These are phyloP conservation scores for Cyphellophora attinorum DNA, from an alignment of 2,329 filamentous ascomycete genomes.

Conservation along the genomic window DNA sequence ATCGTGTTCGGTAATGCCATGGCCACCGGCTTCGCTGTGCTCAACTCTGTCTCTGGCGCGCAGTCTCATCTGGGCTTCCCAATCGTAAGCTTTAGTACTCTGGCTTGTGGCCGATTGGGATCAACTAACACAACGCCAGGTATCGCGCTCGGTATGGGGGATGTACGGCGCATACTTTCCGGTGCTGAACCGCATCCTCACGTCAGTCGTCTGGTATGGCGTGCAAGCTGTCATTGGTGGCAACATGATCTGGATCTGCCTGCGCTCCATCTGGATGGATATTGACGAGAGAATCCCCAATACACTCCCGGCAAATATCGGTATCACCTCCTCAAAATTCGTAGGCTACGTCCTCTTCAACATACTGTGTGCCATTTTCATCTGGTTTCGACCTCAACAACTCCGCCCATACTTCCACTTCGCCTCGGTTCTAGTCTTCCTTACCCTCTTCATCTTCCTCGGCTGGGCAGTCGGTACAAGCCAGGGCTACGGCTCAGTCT, in stretches of 20 bases:
- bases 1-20: conserved; percentile 26
- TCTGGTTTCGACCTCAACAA: conserved; percentile 36
- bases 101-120: too few relatives aligned
- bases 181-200: conserved; percentile 59
- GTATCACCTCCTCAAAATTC: conserved; percentile 27
- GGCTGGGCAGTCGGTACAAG: conserved; percentile 27
- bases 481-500: conserved; percentile 23
- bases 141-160: conserved; percentile 68
- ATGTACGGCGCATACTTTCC: conserved; percentile 86
- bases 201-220: conserved; percentile 18
- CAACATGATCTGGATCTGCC: conserved; percentile 18
- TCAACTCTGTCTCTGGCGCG: conserved; percentile 35
- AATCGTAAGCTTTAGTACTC: too few relatives aligned
- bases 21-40: conserved; percentile 29
- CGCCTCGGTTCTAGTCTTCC: conserved; percentile 32
- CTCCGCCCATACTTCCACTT: conserved; percentile 34
- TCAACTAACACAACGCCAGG: too few relatives aligned
- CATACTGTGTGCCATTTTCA: conserved; percentile 31
- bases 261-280: conserved; percentile 36
- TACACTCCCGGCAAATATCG: conserved; percentile 20
- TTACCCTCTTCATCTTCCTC: conserved; percentile 24
- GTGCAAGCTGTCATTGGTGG: conserved; percentile 41
- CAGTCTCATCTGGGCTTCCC: conserved; percentile 32
- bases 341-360: conserved; percentile 37
- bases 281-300: conserved; percentile 33